Base-by-base conservation (phyloP, 148 eudicot genomes). In the Spergularia bocconei region DNA sequence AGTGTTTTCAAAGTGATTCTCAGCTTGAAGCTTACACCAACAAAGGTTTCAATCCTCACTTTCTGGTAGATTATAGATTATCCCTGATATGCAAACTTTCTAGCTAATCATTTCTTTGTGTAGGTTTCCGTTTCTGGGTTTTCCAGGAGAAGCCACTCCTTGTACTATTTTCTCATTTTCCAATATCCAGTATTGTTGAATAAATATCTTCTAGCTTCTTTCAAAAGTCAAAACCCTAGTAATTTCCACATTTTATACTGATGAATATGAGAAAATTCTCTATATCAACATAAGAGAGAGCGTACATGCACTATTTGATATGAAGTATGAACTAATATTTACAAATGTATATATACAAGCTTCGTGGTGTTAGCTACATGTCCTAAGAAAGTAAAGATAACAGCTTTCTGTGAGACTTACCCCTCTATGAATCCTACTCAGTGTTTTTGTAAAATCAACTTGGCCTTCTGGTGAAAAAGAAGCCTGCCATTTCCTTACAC, bases 381-480 rank as follows among this genome's bases (percentile, higher is more conserved):
- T 50, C 36, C 51, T 48, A 70, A 61, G 14, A 48, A 63, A 19
- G 51, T 23, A 61, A 39, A 47, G 55, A 19, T 50, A 41, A 71
- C 1, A 65, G 23, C 9, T 16, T 38, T 44, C 23, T 2, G 41
- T 54, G 12, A 60, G 82, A 71, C 91, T 82, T 86, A 95, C 99
- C 91, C 97, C 99, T 48, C 92, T 96, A 17, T 89, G 91, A 58
- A 95, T 91, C 74, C 99, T 87, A 83, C 89, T 54, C 47, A 95
- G 90, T 39, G 88, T 91, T 86, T 91, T 89, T 81, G 94, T 88
- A 80, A 95, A 89, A 85, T 95, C 93, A 67, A 95, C 92, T 79
- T 86, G 72, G 65, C 99, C 99, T 74, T 95, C 99, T 39, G 87
- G 80, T 67, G 90, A 79, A 85, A 95, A 92, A 77, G 94, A 88